Conservation (phyloP, 768 basidiomycete species). For the Mycena galopus region DNA sequence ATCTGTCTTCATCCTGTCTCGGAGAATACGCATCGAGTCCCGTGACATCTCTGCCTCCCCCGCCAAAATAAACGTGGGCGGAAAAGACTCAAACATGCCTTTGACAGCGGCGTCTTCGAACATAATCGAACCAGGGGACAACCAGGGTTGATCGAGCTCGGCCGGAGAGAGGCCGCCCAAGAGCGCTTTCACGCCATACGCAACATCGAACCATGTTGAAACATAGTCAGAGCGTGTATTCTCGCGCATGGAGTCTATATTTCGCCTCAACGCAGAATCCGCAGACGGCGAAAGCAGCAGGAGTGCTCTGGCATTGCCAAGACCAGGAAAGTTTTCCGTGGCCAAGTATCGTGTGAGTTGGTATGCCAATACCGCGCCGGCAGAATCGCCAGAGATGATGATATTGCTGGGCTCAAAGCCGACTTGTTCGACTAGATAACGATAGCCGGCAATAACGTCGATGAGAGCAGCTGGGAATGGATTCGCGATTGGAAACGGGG, state of each 20-base stretch:
- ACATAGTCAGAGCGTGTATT: conserved; percentile 25
- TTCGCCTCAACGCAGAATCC: conserved; percentile 20
- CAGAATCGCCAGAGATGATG: conserved; percentile 65
- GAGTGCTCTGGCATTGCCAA: conserved; percentile 44
- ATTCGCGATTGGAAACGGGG: conserved; percentile 44
- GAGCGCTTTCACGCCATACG: conserved; percentile 10
- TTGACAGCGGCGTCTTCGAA: conserved; percentile 1
- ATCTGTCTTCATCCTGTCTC: conserved; percentile 46
- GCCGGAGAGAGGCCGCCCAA: conserved; percentile 14
- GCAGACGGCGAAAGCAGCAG: conserved; percentile 51
- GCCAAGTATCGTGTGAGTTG: conserved; percentile 53
- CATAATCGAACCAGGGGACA: conserved; percentile 31
- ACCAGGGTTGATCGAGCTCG: conserved; percentile 28
- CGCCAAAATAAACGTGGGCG: conserved; percentile 51
- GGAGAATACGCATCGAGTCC: conserved; percentile 45
- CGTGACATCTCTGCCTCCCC: conserved; percentile 50
- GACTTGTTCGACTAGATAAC: conserved; percentile 59
- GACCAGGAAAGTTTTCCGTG: conserved; percentile 1
- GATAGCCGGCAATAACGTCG: conserved; percentile 64
- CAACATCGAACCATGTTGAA: conserved; percentile 2
- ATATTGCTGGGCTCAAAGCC: conserved; percentile 59
- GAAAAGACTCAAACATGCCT: conserved; percentile 41
- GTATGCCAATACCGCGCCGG: conserved; percentile 65
- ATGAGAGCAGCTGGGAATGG: conserved; percentile 68
- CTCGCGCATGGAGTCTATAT: conserved; percentile 21